Evolutionary conservation across 106 monocot genomes (phyloP).

Genomic region (Acanthochlamys bracteata): DNA sequence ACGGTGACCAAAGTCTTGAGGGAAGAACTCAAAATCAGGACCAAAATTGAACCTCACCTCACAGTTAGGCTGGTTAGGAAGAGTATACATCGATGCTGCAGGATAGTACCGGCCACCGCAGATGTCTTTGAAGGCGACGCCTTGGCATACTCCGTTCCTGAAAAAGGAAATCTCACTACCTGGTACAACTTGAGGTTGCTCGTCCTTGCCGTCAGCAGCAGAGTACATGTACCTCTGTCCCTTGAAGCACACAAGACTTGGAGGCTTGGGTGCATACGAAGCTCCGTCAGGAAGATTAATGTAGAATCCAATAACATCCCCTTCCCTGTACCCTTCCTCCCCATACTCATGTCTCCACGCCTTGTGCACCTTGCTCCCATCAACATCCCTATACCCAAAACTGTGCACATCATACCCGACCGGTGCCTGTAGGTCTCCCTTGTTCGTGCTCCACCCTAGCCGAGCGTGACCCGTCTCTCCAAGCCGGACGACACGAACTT

Average conservation of each 20-base stretch:
- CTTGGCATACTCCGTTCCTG: conserved; percentile 91
- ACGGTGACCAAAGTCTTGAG: conserved; percentile 56
- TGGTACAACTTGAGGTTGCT: conserved; percentile 62
- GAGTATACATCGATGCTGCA: conserved; percentile 94
- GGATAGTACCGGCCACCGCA: conserved; percentile 86
- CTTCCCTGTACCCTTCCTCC: conserved; percentile 60
- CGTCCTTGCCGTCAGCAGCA: conserved; percentile 67
- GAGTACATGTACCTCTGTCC: conserved; percentile 64
- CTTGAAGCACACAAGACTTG: conserved; percentile 62
- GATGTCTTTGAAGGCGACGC: conserved; percentile 65
- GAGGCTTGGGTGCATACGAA: conserved; percentile 56
- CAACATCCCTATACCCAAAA: conserved; percentile 83
- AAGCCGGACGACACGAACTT: conserved; percentile 50
- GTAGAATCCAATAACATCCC: conserved; percentile 93
- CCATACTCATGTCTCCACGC: conserved; percentile 82
- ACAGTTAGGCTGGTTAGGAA: conserved; percentile 81
- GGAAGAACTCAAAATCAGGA: conserved; percentile 77
- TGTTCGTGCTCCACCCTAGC: conserved; percentile 82
- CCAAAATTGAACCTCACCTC: conserved; percentile 94
- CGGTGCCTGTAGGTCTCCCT: conserved; percentile 91
- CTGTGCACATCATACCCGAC: conserved; percentile 82
- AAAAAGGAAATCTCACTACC: conserved; percentile 91
- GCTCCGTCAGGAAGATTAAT: conserved; percentile 76
- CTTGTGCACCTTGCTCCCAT: conserved; percentile 82
- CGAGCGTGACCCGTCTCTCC: conserved; percentile 78